Evolutionary conservation across 805 yeast genomes (phyloP).

Genomic region (Wickerhamiella alocasiicola): DNA sequence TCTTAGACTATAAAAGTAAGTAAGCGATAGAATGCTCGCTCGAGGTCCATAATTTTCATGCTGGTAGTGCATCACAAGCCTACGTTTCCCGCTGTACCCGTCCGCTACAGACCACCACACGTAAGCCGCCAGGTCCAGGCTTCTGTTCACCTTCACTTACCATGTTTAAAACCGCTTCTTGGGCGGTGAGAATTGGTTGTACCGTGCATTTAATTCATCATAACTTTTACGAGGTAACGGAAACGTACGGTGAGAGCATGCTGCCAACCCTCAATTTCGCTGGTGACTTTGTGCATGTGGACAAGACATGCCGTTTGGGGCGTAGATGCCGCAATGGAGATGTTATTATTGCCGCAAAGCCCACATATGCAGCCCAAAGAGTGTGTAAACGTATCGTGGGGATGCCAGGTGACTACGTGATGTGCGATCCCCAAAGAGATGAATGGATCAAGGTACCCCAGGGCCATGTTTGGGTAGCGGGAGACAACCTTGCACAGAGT

Average conservation of each 20-base stretch:
- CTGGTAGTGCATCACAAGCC: too few species aligned
- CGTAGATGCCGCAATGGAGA: slow-evolving; percentile 67
- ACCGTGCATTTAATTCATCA: slow-evolving; percentile 50
- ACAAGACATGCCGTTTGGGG: slow-evolving; percentile 52
- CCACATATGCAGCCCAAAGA: slow-evolving; percentile 71
- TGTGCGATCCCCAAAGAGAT: slow-evolving; percentile 53
- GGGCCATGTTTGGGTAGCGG: slow-evolving; percentile 96
- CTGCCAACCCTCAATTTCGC: slow-evolving; percentile 69
- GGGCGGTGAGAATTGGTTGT: slow-evolving; percentile 29
- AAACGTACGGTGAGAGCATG: slow-evolving; percentile 91
- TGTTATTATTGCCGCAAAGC: slow-evolving; percentile 75
- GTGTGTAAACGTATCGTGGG: slow-evolving; percentile 93
- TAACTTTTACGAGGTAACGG: slow-evolving; percentile 59
- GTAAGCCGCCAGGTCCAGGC: too few species aligned
- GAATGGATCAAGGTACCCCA: slow-evolving; percentile 64
- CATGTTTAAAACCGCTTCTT: slow-evolving; percentile 19
- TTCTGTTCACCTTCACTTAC: too few species aligned
- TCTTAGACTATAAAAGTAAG: too few species aligned
- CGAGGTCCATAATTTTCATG: too few species aligned
- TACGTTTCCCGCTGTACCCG: too few species aligned
- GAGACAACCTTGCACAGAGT: slow-evolving; percentile 81
- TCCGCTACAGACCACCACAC: too few species aligned
- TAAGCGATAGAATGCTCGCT: too few species aligned
- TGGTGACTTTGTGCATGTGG: slow-evolving; percentile 68
- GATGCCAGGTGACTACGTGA: slow-evolving; percentile 83